Conservation (phyloP, 257 asterid species). For the Gardenia jasminoides region DNA sequence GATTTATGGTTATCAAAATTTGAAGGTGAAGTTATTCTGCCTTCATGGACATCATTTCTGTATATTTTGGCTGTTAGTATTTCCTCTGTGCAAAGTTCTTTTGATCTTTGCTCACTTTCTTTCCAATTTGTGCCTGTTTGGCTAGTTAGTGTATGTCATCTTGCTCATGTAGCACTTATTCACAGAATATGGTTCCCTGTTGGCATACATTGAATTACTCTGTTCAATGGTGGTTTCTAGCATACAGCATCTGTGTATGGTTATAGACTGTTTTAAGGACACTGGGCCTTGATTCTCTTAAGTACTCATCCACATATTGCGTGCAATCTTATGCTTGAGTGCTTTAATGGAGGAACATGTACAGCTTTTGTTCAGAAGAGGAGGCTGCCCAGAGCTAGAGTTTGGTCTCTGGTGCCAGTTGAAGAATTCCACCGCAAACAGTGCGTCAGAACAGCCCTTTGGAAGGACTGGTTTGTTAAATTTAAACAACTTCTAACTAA, state of each 20-base stretch:
- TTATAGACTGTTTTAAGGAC: too few relatives aligned
- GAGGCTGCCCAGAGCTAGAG: not conserved
- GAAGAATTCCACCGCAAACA: not conserved
- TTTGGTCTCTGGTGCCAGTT: not conserved
- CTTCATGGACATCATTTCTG: not conserved
- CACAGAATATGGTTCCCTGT: not conserved
- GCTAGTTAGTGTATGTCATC: not conserved
- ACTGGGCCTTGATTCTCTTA: too few relatives aligned
- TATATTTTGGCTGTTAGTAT: not conserved
- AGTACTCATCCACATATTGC: too few relatives aligned
- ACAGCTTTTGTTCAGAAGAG: not conserved
- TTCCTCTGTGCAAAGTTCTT: not conserved
- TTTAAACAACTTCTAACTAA: not conserved
- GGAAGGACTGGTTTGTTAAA: not conserved
- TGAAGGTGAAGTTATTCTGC: constrained; percentile 51
- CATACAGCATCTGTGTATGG: too few relatives aligned
- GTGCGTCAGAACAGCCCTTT: not conserved
- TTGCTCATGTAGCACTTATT: not conserved
- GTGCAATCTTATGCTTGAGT: not conserved
- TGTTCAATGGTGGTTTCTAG: not conserved
- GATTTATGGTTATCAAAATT: constrained; percentile 74
- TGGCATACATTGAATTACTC: not conserved
- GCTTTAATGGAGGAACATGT: not conserved
- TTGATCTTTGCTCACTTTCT: not conserved
- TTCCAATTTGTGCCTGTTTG: not conserved